Conservation (phyloP, 768 basidiomycete species). For the Cystobasidiopsis lactophilus region DNA sequence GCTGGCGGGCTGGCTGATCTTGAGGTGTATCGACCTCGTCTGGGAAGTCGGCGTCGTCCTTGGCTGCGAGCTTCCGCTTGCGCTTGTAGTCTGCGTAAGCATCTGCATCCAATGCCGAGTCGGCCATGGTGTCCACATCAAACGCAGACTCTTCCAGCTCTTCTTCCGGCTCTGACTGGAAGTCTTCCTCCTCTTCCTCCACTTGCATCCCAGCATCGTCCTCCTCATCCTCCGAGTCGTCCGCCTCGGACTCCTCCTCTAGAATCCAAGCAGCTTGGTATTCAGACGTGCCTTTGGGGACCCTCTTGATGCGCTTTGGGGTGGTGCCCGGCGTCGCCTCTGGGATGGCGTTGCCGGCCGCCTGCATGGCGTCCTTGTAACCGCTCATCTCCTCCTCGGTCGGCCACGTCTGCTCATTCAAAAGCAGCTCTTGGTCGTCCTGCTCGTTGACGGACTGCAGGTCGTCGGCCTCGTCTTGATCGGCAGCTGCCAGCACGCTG, state of each 20-base stretch:
- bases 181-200: constrained; percentile 9
- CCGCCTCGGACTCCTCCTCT: constrained; percentile 44
- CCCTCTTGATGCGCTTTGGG: constrained; percentile 51
- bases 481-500: constrained; percentile 40
- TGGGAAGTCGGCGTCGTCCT: constrained; percentile 68
- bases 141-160: constrained; percentile 26
- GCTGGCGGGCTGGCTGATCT: constrained; percentile 49
- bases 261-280: constrained; percentile 95
- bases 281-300: constrained; percentile 87
- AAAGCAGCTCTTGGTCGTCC: constrained; percentile 70
- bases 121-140: not conserved
- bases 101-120: constrained; percentile 3
- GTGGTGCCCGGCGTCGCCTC: constrained; percentile 37
- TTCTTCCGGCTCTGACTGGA: no score
- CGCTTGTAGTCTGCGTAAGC: constrained; percentile 27
- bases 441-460: constrained; percentile 40
- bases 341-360: constrained; percentile 14
- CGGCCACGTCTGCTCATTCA: constrained; percentile 96
- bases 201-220: constrained; percentile 28
- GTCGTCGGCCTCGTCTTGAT: constrained; percentile 48
- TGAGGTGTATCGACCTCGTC: constrained; percentile 90
- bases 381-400: constrained; percentile 76
- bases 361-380: constrained; percentile 31
- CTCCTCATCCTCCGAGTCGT: constrained; percentile 17
- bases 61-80: constrained; percentile 39